phyloP scores from a whole-genome alignment of 495 filamentous ascomycete genomes.

The Penicillium paradoxum region DNA sequence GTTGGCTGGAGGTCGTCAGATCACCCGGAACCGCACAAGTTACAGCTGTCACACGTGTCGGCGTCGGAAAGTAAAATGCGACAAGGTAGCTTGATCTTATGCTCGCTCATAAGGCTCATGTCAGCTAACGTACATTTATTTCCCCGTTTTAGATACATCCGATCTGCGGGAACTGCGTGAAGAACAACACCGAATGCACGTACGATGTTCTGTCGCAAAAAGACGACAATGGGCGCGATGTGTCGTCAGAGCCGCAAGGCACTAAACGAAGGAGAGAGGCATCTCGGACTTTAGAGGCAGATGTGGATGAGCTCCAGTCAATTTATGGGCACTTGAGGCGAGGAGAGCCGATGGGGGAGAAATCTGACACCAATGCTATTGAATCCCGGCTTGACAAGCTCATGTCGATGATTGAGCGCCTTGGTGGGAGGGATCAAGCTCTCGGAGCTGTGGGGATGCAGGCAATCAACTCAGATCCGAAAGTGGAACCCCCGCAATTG shows the following conservation, averaged over 20 bases:
- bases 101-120: background rate
- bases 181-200: slow-evolving; percentile 40
- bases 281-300: slow-evolving; percentile 30
- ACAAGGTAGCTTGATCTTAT: slow-evolving; percentile 30
- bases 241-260: slow-evolving; percentile 23
- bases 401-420: slow-evolving; percentile 42
- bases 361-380: slow-evolving; percentile 33
- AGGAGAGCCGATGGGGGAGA: slow-evolving; percentile 22
- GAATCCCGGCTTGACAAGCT: slow-evolving; percentile 43
- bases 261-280: slow-evolving; percentile 35
- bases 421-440: slow-evolving; percentile 31
- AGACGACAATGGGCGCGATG: slow-evolving; percentile 13
- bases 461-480: slow-evolving; percentile 18
- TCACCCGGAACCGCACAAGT: slow-evolving; percentile 46
- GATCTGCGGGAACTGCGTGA: slow-evolving; percentile 44
- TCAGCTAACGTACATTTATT: background rate
- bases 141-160: slow-evolving; percentile 39
- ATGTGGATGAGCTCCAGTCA: slow-evolving; percentile 35
- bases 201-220: slow-evolving; percentile 37
- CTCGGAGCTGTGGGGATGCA: slow-evolving; percentile 24
- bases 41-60: slow-evolving; percentile 49
- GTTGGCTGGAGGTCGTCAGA: slow-evolving; percentile 33
- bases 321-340: slow-evolving; percentile 33
- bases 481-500: slow-evolving; percentile 14
- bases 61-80: slow-evolving; percentile 44